Evolutionary conservation across 2,329 filamentous ascomycete species (phyloP).

Genomic region (Trichothecium sympodiale): DNA sequence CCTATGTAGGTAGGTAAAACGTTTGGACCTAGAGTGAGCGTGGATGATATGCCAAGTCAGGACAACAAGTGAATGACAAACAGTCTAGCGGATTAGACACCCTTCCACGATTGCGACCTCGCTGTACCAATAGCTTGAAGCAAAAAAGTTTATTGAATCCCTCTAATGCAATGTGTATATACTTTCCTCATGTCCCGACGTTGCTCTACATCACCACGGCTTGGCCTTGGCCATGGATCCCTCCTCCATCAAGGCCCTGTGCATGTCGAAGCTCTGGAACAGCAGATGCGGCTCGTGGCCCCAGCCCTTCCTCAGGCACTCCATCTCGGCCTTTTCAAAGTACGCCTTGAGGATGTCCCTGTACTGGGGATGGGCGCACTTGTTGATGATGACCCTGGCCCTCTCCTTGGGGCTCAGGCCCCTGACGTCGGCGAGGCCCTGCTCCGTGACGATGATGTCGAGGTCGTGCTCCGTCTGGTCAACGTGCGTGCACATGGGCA

Average conservation of each 20-base stretch:
- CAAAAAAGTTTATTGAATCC: no score
- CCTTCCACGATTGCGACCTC: no score
- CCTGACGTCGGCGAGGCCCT: conserved; percentile 74
- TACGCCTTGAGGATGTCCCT: conserved; percentile 72
- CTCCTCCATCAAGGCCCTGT: conserved; percentile 69
- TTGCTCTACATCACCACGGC: conserved; percentile 36
- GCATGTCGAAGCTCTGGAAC: conserved; percentile 82
- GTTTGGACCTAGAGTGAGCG: no score
- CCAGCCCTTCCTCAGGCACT: conserved; percentile 78
- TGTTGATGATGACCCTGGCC: conserved; percentile 73
- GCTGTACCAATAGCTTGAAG: no score
- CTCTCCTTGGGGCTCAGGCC: conserved; percentile 71
- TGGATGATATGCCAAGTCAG: no score
- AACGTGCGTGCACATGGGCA: conserved; percentile 88
- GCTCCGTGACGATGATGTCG: conserved; percentile 69
- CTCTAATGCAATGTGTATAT: no score
- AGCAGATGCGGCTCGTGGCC: conserved; percentile 83
- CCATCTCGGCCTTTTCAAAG: conserved; percentile 74
- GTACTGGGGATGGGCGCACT: conserved; percentile 81
- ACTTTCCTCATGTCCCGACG: no score
- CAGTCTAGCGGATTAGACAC: no score
- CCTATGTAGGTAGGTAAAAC: no score
- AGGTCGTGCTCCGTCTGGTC: conserved; percentile 92
- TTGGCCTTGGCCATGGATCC: conserved; percentile 77
- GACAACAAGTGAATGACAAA: no score